Conservation (phyloP, 2,329 filamentous ascomycete species). For the Penicillium griseofulvum region DNA sequence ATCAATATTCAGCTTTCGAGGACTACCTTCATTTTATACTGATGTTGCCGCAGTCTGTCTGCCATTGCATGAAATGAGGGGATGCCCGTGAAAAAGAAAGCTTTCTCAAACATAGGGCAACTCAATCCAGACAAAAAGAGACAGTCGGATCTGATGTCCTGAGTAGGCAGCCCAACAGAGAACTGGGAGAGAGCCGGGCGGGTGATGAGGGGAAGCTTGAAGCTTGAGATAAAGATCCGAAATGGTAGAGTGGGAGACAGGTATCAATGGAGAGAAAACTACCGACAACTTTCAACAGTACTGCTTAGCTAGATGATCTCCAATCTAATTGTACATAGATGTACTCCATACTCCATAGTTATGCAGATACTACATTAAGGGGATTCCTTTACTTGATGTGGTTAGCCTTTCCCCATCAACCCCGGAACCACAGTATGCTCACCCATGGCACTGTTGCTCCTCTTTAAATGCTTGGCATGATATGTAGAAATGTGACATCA, state of each 20-base stretch:
- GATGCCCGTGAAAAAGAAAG: background rate
- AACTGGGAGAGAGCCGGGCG: background rate
- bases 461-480: background rate
- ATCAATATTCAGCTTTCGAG: background rate
- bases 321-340: too few relatives aligned
- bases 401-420: conserved; percentile 9
- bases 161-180: conserved; percentile 12
- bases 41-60: background rate
- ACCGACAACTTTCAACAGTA: background rate
- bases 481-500: too few relatives aligned
- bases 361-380: too few relatives aligned
- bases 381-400: conserved; percentile 13
- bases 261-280: background rate
- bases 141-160: conserved; percentile 14
- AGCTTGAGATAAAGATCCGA: background rate
- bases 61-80: conserved; percentile 9
- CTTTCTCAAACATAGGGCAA: background rate
- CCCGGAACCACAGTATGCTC: background rate
- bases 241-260: background rate
- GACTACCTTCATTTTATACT: background rate
- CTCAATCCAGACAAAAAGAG: background rate
- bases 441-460: background rate
- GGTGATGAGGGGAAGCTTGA: conserved; percentile 12
- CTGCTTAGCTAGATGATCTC: background rate
- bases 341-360: too few relatives aligned